Evolutionary conservation across 176 grass and related monocot genomes (phyloP), one percentile per base, ranked within the genome.

Genomic region (Avena eriantha): DNA sequence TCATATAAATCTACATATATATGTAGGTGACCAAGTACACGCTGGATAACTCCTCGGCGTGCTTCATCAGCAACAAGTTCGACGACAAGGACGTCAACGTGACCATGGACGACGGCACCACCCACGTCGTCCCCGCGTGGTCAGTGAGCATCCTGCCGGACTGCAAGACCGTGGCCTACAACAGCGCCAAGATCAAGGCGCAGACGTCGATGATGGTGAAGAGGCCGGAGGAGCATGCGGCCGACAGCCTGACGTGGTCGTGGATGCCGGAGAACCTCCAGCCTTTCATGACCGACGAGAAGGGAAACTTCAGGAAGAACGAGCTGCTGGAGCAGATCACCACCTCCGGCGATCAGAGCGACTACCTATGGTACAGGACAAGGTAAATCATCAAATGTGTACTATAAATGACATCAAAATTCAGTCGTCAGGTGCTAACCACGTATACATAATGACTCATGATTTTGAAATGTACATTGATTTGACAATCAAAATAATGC

Each of bases 291-390:
- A 91, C 81, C 0, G 89, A 91, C 7, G 59, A 87, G 12, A 82
- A 34, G 48, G 81, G 85, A 2, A 84, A 5, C 76, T 87, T 91
- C 7, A 87, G 49, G 31, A 73, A 73, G 57, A 24, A 56, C 14
- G 23, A 76, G 67, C 85, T 87, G n/a, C 15, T 91, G 8, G 89
- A 91, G 21, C 89, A 91, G 81, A 91, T 91, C 58, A 46, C 46
- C 8, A 86, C 91, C 0, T 79, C 83, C 2, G 21, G 82, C 21
- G 95, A 95, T 66, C 86, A 90, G 69, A 98, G 93, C 39, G 95
- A 98, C 63, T 98, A 98, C 84, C 50, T 98, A 36, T 98, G 95
- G 93, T 98, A 98, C 63, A 89, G 82, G 47, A 98, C 95, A 58
- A 93, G 91, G 95, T 91, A 89, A 43, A 33, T n/a, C 49, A 3